Conservation (phyloP, 345 rosid genomes). For the Abelmoschus esculentus region DNA sequence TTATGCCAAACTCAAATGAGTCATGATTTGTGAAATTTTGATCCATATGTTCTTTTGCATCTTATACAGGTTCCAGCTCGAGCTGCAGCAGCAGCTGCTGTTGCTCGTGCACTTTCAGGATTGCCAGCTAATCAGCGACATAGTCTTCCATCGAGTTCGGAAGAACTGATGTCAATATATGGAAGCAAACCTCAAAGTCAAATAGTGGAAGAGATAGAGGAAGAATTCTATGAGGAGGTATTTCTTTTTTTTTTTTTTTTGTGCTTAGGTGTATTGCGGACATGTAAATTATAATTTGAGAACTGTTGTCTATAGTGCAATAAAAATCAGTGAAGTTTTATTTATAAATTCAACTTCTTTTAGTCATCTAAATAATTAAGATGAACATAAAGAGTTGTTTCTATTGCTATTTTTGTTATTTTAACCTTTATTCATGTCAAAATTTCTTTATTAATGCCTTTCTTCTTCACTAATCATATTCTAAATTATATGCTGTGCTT, state of each 20-base stretch:
- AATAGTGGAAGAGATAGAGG: constrained; percentile 57
- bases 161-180: constrained; percentile 64
- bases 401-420: neutral
- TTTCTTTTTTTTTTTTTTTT: neutral
- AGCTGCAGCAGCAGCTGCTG: constrained; percentile 96
- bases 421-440: neutral
- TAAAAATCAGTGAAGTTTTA: neutral
- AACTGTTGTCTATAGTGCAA: neutral
- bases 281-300: neutral
- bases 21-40: constrained; percentile 5
- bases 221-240: constrained; percentile 86
- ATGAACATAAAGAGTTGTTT: neutral
- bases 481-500: neutral
- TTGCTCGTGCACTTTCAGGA: constrained; percentile 87
- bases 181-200: constrained; percentile 58
- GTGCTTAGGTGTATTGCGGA: neutral
- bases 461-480: neutral
- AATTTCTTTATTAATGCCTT: neutral
- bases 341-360: neutral
- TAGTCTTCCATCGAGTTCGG: constrained; percentile 70
- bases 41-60: constrained; percentile 6
- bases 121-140: constrained; percentile 73
- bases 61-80: constrained; percentile 79
- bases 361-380: neutral
- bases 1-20: neutral